A percentile compares a stretch with the other conserved stretches of the same genome.
Conservation (phyloP, 495 filamentous ascomycete genomes). For the Saxophila tyrrhenica region DNA sequence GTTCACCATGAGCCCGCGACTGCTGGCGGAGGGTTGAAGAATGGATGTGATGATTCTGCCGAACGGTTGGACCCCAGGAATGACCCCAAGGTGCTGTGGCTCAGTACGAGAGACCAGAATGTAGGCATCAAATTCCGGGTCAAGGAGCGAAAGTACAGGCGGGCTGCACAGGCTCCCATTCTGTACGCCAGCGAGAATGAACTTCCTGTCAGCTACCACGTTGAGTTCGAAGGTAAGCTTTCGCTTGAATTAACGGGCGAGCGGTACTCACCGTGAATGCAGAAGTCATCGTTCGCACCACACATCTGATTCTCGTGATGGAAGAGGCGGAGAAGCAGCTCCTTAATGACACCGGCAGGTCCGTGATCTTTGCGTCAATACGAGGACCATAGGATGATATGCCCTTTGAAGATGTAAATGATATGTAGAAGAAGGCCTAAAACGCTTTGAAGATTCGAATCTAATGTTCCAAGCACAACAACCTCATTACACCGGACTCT, state of each 20-base stretch:
- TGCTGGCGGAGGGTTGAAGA: neutral
- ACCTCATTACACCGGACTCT: neutral
- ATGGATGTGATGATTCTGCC: neutral
- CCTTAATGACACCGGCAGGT: slow-evolving; percentile 25
- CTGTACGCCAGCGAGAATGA: slow-evolving; percentile 26
- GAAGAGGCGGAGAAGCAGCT: slow-evolving; percentile 27
- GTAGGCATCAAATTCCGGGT: slow-evolving; percentile 30
- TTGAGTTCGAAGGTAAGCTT: slow-evolving; percentile 31
- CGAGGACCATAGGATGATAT: neutral
- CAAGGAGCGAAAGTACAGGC: slow-evolving; percentile 21
- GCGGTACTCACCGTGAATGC: neutral
- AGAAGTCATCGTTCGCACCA: slow-evolving; percentile 32
- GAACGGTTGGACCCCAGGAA: neutral
- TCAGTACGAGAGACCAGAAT: slow-evolving; percentile 23
- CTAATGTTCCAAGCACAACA: too few relatives aligned
- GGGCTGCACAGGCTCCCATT: slow-evolving; percentile 17
- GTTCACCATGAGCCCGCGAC: slow-evolving; percentile 6
- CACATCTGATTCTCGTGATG: slow-evolving; percentile 27
- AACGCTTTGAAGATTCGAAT: too few relatives aligned
- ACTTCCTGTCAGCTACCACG: slow-evolving; percentile 27
- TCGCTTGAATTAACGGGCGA: neutral
- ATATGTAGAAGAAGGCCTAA: too few relatives aligned
- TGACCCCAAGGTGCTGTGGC: slow-evolving; percentile 25
- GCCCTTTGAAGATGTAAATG: neutral
- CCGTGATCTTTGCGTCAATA: slow-evolving; percentile 32